A percentile compares a stretch with the other conserved stretches of the same genome.
Evolutionary conservation across 164 flowering plant species (phyloP).

Genomic region (Annona squamosa): DNA sequence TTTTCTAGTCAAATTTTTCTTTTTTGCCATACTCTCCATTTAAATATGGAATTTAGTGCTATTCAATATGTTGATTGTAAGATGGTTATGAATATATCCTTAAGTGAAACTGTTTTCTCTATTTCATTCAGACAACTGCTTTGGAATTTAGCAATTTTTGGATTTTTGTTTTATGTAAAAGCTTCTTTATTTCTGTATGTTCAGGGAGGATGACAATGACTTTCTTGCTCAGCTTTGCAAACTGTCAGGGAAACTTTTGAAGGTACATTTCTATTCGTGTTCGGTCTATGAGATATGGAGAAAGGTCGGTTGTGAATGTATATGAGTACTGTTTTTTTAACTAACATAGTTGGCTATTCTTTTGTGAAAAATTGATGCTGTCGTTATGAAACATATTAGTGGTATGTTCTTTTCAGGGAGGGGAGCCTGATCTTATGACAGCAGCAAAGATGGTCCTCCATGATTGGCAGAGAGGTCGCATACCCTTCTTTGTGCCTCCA

Average conservation of each 20-base stretch:
- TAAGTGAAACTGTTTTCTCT: not conserved
- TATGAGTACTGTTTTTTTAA: not conserved
- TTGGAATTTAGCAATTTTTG: not conserved
- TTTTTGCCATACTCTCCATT: not conserved
- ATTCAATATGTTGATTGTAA: not conserved
- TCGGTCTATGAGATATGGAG: too few species aligned
- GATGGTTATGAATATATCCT: not conserved
- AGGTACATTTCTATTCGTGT: constrained; percentile 31
- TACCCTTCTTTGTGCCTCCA: constrained; percentile 91
- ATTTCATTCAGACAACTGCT: not conserved
- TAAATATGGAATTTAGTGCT: not conserved
- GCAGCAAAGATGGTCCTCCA: constrained; percentile 94
- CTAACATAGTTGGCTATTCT: not conserved
- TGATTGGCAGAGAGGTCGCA: constrained; percentile 95
- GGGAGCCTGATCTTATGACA: constrained; percentile 87
- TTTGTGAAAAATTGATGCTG: not conserved
- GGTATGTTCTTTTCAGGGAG: constrained; percentile 46
- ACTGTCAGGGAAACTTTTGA: constrained; percentile 73
- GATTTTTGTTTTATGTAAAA: not conserved
- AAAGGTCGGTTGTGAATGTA: not conserved
- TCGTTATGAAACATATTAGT: not conserved
- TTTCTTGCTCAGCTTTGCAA: constrained; percentile 88
- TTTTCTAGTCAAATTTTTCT: not conserved
- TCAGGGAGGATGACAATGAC: constrained; percentile 90
- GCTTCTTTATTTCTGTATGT: constrained; percentile 7